Percentiles rank a stretch among this genome's conserved stretches.
Conservation (phyloP, 2,329 filamentous ascomycete genomes). For the Exophiala xenobiotica region DNA sequence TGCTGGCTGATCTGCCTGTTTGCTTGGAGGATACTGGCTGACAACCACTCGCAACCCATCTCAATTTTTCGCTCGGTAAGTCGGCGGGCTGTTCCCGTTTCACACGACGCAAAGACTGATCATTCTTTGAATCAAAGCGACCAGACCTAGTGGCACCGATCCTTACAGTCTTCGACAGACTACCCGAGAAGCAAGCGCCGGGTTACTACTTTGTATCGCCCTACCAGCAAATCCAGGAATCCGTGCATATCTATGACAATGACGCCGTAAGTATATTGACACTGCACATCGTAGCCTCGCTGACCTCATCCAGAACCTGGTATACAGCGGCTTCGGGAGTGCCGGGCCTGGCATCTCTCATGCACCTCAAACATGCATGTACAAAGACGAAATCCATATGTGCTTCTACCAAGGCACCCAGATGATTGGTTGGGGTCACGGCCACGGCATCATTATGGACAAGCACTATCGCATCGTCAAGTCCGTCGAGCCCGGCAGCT, state of each 20-base stretch:
- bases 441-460: constrained; percentile 55
- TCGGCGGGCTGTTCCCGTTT: background rate
- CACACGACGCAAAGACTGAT: constrained; percentile 4
- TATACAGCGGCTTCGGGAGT: constrained; percentile 52
- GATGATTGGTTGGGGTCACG: constrained; percentile 52
- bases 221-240: constrained; percentile 50
- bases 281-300: background rate
- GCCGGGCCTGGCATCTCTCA: constrained; percentile 52
- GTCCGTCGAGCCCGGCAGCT: constrained; percentile 42
- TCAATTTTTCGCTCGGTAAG: constrained; percentile 41
- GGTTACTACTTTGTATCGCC: constrained; percentile 54
- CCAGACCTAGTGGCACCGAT: constrained; percentile 42
- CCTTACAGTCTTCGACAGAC: constrained; percentile 34
- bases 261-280: constrained; percentile 39
- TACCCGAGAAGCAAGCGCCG: constrained; percentile 39
- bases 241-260: constrained; percentile 54
- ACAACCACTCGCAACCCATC: constrained; percentile 32
- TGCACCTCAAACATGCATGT: constrained; percentile 50
- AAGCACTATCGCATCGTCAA: constrained; percentile 50
- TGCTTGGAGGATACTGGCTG: constrained; percentile 31
- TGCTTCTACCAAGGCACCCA: constrained; percentile 55
- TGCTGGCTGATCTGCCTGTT: constrained; percentile 27
- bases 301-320: constrained; percentile 40
- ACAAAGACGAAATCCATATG: constrained; percentile 50
- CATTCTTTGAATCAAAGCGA: constrained; percentile 31